A percentile compares a stretch with the other conserved stretches of the same genome.
These are phyloP conservation scores for Plantago lanceolata DNA, from an alignment of 305 asterid genomes.

Conservation along the genomic window DNA sequence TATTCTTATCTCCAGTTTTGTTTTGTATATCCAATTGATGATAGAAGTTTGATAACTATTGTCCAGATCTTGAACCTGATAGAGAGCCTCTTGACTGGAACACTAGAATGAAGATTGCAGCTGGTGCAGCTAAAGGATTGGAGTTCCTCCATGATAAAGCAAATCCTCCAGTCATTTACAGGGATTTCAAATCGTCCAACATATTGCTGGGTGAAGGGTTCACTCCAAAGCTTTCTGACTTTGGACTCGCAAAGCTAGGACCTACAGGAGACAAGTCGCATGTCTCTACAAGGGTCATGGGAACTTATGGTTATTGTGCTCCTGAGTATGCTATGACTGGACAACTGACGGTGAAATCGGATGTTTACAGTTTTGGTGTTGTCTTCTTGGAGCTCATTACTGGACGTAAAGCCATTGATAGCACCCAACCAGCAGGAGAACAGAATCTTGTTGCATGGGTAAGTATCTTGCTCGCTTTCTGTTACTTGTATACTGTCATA, in stretches of 20 bases:
- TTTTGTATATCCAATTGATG: not conserved
- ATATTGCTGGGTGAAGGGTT: slow-evolving; percentile 81
- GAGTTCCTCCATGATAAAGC: slow-evolving; percentile 98
- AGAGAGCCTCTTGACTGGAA: slow-evolving; percentile 89
- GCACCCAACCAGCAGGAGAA: slow-evolving; percentile 76
- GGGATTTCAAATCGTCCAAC: slow-evolving; percentile 97
- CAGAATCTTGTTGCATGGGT: slow-evolving; percentile 95
- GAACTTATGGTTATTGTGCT: slow-evolving; percentile 97
- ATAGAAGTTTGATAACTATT: not conserved
- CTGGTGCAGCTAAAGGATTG: slow-evolving; percentile 97
- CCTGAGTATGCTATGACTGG: slow-evolving; percentile 99
- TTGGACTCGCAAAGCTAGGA: slow-evolving; percentile 93
- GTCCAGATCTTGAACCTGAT: slow-evolving; percentile 77
- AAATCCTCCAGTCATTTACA: slow-evolving; percentile 89
- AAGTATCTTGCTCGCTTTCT: slow-evolving; percentile 17
- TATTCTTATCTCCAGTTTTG: not conserved
- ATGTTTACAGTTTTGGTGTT: slow-evolving; percentile 94
- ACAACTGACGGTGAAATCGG: slow-evolving; percentile 89
- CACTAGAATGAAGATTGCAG: slow-evolving; percentile 96
- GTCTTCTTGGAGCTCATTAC: slow-evolving; percentile 94
- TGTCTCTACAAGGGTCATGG: slow-evolving; percentile 94
- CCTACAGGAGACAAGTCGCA: slow-evolving; percentile 98
- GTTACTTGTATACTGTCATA: not conserved
- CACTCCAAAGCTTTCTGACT: slow-evolving; percentile 85
- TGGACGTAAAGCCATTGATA: slow-evolving; percentile 91